These are phyloP conservation scores for Pisolithus marmoratus DNA, from an alignment of 768 basidiomycete species.

Conservation along the genomic window DNA sequence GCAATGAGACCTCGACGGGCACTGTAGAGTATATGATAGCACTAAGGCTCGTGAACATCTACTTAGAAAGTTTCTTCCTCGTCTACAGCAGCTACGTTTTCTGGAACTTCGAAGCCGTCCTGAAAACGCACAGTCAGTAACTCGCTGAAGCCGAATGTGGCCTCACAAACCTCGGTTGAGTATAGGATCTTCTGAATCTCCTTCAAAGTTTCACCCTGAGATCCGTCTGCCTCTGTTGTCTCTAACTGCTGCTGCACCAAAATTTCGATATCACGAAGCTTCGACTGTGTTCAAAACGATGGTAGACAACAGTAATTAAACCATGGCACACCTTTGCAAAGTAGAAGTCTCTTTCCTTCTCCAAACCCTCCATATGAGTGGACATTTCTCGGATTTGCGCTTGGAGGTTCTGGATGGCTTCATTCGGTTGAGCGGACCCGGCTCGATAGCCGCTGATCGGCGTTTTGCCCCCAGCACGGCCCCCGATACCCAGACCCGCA, in stretches of 20 bases:
- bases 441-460: constrained; percentile 66
- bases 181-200: constrained; percentile 93
- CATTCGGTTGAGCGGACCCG: constrained; percentile 60
- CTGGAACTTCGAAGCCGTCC: constrained; percentile 94
- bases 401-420: constrained; percentile 63
- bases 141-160: neutral
- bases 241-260: constrained; percentile 80
- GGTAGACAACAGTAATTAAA: constrained; percentile 1
- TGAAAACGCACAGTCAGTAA: constrained; percentile 27
- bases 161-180: constrained; percentile 74
- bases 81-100: constrained; percentile 46
- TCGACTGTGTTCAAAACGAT: constrained; percentile 1
- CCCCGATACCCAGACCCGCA: constrained; percentile 29
- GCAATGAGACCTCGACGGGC: neutral
- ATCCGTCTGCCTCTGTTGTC: constrained; percentile 46
- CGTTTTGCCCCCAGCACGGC: constrained; percentile 63
- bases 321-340: constrained; percentile 77
- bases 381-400: constrained; percentile 79
- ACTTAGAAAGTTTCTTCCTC: constrained; percentile 77
- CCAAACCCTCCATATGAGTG: constrained; percentile 78
- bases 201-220: constrained; percentile 55
- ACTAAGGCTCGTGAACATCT: constrained; percentile 4
- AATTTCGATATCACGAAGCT: constrained; percentile 97
- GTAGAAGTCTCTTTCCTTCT: constrained; percentile 98
- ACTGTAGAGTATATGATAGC: constrained; percentile 5